These are phyloP conservation scores for Kuraishia capsulata DNA, from an alignment of 805 yeast species.

Conservation along the genomic window DNA sequence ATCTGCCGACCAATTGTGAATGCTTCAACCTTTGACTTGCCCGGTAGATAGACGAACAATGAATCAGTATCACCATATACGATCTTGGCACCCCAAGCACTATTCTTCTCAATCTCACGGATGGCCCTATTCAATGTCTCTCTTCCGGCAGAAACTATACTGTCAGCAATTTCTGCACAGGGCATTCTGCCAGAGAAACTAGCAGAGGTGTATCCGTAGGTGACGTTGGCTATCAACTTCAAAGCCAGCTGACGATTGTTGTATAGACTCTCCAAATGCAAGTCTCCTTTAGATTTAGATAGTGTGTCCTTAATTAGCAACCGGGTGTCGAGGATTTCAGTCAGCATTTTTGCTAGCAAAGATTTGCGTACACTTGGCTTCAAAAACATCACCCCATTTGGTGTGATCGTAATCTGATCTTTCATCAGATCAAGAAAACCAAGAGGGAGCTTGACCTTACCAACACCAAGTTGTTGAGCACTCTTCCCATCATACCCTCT, in stretches of 20 bases:
- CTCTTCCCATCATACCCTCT: slow-evolving; percentile 37
- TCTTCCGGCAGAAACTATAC: slow-evolving; percentile 85
- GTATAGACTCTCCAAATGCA: slow-evolving; percentile 43
- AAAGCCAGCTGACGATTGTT: slow-evolving; percentile 79
- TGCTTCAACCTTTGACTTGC: slow-evolving; percentile 68
- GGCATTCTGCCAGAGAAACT: slow-evolving; percentile 97
- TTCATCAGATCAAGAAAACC: slow-evolving; percentile 46
- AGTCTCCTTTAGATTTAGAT: slow-evolving; percentile 37
- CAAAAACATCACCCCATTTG: slow-evolving; percentile 80
- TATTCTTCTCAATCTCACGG: slow-evolving; percentile 48
- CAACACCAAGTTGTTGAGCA: slow-evolving; percentile 44
- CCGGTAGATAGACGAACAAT: slow-evolving; percentile 83
- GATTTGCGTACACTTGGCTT: slow-evolving; percentile 61
- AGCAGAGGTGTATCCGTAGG: slow-evolving; percentile 94
- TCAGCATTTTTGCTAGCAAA: slow-evolving; percentile 71
- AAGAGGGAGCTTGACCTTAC: slow-evolving; percentile 37
- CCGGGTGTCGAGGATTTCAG: slow-evolving; percentile 74
- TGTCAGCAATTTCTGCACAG: slow-evolving; percentile 88
- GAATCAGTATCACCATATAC: slow-evolving; percentile 98
- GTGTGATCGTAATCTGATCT: slow-evolving; percentile 60
- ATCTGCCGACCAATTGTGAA: slow-evolving; percentile 66
- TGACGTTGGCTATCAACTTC: slow-evolving; percentile 87
- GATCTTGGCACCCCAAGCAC: slow-evolving; percentile 78
- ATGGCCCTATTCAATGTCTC: slow-evolving; percentile 74
- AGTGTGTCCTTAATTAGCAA: slow-evolving; percentile 71